Base-by-base conservation (phyloP, 2,329 filamentous ascomycete genomes). In the Xylariaceae sp. region DNA sequence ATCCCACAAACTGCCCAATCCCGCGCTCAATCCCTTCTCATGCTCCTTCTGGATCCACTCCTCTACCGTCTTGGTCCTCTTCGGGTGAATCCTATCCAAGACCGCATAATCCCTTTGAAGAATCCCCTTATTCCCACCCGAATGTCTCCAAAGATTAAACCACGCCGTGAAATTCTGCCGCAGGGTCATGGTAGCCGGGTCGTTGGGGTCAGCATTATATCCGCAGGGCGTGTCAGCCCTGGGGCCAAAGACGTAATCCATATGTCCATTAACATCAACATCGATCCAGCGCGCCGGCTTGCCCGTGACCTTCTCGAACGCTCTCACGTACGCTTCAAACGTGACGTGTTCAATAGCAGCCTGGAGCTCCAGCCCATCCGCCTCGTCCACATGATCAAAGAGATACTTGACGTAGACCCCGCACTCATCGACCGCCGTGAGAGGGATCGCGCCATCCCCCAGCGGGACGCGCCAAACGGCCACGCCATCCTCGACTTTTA, bases 21-120 rank as follows among this genome's bases (percentile, higher is more conserved):
- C 71, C 12, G 56, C 24, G 31, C 56, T 43, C 39, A 60, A 44
- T 0, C 67, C 67, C 63, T 68, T 73, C 41, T 75, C 64, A 28
- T 79, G 71, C 61, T 78, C 74, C 6, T 61, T 64, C 3, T 67
- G 59, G 43, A 84, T 78, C 73, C 78, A 85, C 59, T 83, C 76
- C 63, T 81, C 79, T 0, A 74, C 78, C 29, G 69, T 78, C 64
- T 67, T 75, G 53, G 82, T 77, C n/a, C 82, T 71, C 1, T 65
- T 64, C 0, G 82, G 81, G 64, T 79, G 74, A 45, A 85, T 83
- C 67, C 79, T 74, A 63, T 84, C 81, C 37, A 85, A 66, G 16
- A 83, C 58, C 12, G 63, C 69, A 63, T 82, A 82, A 63, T 84
- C 76, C 46, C 80, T 73, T 56, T 67, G 66, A 1, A 82, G 61